Base-by-base conservation (phyloP, 2,329 filamentous ascomycete genomes). In the Orbilia javanica region DNA sequence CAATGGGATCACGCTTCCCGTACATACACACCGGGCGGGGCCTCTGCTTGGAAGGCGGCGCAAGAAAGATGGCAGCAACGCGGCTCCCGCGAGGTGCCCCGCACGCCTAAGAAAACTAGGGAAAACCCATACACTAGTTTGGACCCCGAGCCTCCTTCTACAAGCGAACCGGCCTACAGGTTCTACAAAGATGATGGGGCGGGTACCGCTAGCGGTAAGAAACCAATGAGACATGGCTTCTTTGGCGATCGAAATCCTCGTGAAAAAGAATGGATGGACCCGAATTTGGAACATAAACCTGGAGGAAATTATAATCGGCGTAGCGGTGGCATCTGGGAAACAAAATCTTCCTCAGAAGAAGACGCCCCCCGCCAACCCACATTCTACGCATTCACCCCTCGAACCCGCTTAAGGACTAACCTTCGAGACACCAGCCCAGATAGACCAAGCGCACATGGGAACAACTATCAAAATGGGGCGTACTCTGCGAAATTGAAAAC, bases 181-280 rank as follows among this genome's bases (percentile, higher is more conserved):
- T 25, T 29, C 22, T 50, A 65, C 29, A 64, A 44, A 48, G 69
- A 71, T 8, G 66, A 69, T 10, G 34, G 55, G 4, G 11, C 11
- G 7, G 34, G 34, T 1, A 20, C 13, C 11, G 1, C 60, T 25
- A 29, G 29, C 13, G 66, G 60, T 18, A 67, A 63, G 52, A 62
- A 63, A 4, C 44, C 73, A 8, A 44, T 34, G n/a, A 77, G 65
- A 29, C 65, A 77, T 53, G 57, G 62, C 22, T 79, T 79, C 48
- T 79, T 79, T 50, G 75, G 46, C 3, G 69, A 79, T 42, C 44
- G 75, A 18, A 79, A 79, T 34, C 75, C 75, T 3, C 67, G 75
- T 11, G 75, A 79, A 48, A 79, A 63, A 25, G 75, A 79, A 31
- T 79, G 75, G 75, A 79, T 79, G 75, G 68, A 73, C 39, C 20